Conservation (phyloP, 176 grass and related monocot species). For the Alloteropsis semialata region DNA sequence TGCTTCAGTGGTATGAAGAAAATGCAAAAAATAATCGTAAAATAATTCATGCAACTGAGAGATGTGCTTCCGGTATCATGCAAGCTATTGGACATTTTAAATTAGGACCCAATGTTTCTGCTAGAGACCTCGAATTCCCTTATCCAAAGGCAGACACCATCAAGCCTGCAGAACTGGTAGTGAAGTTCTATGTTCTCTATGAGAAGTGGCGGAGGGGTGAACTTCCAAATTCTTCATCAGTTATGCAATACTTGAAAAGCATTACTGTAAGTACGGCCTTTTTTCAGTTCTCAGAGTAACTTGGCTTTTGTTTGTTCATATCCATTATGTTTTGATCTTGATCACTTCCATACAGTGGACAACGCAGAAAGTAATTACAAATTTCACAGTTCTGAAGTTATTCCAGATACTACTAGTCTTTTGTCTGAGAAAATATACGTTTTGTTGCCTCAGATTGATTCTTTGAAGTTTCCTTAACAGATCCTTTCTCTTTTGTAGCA, state of each 20-base stretch:
- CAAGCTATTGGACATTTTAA: constrained; percentile 75
- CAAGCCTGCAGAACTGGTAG: constrained; percentile 54
- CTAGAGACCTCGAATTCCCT: constrained; percentile 61
- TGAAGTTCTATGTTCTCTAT: constrained; percentile 80
- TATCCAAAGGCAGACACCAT: constrained; percentile 40
- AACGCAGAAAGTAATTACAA: not conserved
- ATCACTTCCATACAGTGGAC: constrained; percentile 1
- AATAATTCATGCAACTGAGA: constrained; percentile 77
- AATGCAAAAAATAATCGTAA: constrained; percentile 56
- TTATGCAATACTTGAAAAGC: constrained; percentile 55
- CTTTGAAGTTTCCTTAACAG: constrained; percentile 15
- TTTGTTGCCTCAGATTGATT: not conserved
- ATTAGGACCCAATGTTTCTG: constrained; percentile 62
- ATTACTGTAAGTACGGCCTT: constrained; percentile 58
- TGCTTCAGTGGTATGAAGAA: constrained; percentile 79
- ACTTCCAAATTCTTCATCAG: constrained; percentile 49
- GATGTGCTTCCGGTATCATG: constrained; percentile 75
- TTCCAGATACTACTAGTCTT: not conserved
- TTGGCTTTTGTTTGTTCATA: not conserved
- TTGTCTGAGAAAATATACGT: not conserved
- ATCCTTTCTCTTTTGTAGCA: constrained; percentile 43
- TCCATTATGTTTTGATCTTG: not conserved
- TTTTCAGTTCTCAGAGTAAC: not conserved
- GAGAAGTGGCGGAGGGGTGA: constrained; percentile 79
- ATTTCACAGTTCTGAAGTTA: not conserved